Percentiles rank a stretch among this genome's conserved stretches.
Evolutionary conservation across 768 basidiomycete species (phyloP).

Genomic region (Pleurotus citrinopileatus): DNA sequence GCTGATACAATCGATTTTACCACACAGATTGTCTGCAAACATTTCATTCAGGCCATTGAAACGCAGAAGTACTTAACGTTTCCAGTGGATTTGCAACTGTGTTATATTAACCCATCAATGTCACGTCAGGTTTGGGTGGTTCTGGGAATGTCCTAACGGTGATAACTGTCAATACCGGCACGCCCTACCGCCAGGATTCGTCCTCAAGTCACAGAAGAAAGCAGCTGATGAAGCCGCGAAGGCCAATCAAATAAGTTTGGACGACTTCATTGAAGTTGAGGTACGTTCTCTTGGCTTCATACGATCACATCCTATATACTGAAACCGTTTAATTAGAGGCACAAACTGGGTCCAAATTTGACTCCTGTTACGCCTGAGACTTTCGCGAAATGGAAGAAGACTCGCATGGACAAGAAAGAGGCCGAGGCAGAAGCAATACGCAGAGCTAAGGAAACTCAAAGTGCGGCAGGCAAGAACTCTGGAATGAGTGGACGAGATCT

Average conservation of each 20-base stretch:
- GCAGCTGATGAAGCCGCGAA: conserved; percentile 89
- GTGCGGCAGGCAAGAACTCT: conserved; percentile 81
- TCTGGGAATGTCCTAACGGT: conserved; percentile 93
- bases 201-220: conserved; percentile 92
- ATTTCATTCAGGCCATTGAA: conserved; percentile 96
- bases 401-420: conserved; percentile 89
- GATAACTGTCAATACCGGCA: conserved; percentile 92
- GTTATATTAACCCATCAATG: background rate
- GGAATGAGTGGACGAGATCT: conserved; percentile 97
- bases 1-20: background rate
- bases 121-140: conserved; percentile 75
- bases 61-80: conserved; percentile 56
- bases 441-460: conserved; percentile 80
- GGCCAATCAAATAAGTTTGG: conserved; percentile 84
- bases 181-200: conserved; percentile 93
- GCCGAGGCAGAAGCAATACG: conserved; percentile 81
- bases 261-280: conserved; percentile 98
- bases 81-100: background rate
- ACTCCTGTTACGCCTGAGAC: conserved; percentile 92
- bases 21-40: conserved; percentile 92
- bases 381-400: conserved; percentile 95
- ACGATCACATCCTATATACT: conserved; percentile 4
- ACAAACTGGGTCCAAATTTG: conserved; percentile 86
- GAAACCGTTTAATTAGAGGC: conserved; percentile 53
- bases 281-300: conserved; percentile 35